Base-by-base conservation (phyloP, 148 eudicot genomes). In the Spergularia marina region DNA sequence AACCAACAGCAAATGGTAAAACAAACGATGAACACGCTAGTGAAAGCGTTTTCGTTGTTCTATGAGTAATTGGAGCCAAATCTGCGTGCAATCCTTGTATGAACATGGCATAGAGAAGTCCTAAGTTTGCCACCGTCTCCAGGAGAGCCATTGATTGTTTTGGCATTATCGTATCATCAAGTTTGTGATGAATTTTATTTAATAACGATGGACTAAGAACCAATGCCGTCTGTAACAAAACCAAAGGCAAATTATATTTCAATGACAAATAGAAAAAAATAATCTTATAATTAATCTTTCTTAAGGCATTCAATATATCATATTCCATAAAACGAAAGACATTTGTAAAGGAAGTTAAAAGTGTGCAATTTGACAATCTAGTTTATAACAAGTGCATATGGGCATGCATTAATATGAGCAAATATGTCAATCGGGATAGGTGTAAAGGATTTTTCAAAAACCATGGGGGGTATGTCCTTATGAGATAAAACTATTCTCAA, bases 81-180 rank as follows among this genome's bases (percentile, higher is more conserved):
- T 84, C 82, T 36, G 55, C 62, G 8, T 84, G 82, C 40, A 89
- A 53, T 4, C 88, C 92, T 36, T 82, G 10, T 4, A 89, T 82
- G 76, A 89, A 89, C 65, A 84, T 84, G 1, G 82, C 77, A 55
- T 75, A 85, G 4, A 73, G 51, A 7, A 85, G 76, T 41, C 88
- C 82, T 12, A 86, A 63, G 41, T 89, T 85, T 65, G 87, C 84
- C 59, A 87, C 30, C 25, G 86, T 74, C 49, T 82, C 75, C 52
- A 78, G 5, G 12, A 73, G 65, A 4, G 81, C 74, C 34, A 25
- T 16, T 10, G 81, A 69, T 11, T 47, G 0, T 21, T 13, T n/a
- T 52, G 84, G 84, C n/a, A 71, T 23, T 30, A 83, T 1, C 0
- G 5, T 0, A 13, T 6, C 18, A 2, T 13, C 59, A 13, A 78